A percentile compares a stretch with the other conserved stretches of the same genome.
These are phyloP conservation scores for Hordeum pubiflorum DNA, from an alignment of 202 grass and related monocot genomes.

Conservation along the genomic window DNA sequence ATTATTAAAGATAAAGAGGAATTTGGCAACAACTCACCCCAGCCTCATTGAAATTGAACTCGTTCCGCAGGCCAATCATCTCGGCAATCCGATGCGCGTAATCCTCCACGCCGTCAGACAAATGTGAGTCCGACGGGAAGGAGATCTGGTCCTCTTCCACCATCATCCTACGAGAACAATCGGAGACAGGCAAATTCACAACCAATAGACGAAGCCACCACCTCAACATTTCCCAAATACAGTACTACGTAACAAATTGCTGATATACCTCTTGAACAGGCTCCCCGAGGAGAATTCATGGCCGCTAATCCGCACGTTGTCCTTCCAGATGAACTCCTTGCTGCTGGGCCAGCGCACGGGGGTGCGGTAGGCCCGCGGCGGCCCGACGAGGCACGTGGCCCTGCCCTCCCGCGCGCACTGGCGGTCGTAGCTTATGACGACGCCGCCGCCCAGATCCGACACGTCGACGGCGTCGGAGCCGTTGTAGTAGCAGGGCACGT, in stretches of 20 bases:
- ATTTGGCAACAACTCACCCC: constrained; percentile 49
- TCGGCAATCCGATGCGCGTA: constrained; percentile 95
- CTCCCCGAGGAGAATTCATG: constrained; percentile 98
- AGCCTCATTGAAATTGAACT: constrained; percentile 90
- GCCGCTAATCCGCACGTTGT: constrained; percentile 91
- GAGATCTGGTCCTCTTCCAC: constrained; percentile 99
- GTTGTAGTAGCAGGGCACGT: constrained; percentile 97
- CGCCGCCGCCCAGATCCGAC: constrained; percentile 52
- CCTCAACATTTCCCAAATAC: background rate
- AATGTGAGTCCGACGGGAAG: constrained; percentile 71
- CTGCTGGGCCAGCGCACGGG: constrained; percentile 88
- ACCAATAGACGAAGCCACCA: constrained; percentile 4
- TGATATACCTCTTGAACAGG: constrained; percentile 70
- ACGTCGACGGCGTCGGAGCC: constrained; percentile 69
- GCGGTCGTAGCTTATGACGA: constrained; percentile 61
- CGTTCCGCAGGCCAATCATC: constrained; percentile 93
- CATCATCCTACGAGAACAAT: constrained; percentile 79
- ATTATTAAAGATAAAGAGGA: background rate
- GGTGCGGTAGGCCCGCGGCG: constrained; percentile 70
- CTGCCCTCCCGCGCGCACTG: constrained; percentile 48
- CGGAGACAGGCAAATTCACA: constrained; percentile 6
- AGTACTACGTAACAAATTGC: background rate
- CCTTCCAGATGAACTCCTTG: constrained; percentile 97
- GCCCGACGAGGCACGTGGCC: constrained; percentile 58
- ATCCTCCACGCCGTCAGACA: constrained; percentile 93